Conservation (phyloP, 2,329 filamentous ascomycete genomes). For the Sporothrix sp. region DNA sequence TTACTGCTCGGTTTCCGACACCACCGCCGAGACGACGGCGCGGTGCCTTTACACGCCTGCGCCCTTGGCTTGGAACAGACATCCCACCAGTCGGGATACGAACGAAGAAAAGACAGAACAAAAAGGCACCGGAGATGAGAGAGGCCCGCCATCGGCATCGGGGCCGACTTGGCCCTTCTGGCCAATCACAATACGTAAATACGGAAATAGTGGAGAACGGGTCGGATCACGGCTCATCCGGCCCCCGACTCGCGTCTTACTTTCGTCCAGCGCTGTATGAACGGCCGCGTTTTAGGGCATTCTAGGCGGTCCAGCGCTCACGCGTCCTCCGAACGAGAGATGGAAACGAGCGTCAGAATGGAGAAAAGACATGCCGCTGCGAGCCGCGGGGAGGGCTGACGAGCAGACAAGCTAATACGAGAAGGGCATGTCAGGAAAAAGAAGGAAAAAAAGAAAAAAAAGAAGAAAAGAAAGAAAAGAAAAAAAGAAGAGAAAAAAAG, state of each 20-base stretch:
- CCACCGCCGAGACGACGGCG: no score
- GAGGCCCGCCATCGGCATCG: constrained; percentile 2
- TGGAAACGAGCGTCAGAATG: background rate
- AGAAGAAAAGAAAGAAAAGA: background rate
- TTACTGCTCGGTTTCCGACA: background rate
- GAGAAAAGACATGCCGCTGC: background rate
- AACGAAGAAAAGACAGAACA: background rate
- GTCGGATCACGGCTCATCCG: no score
- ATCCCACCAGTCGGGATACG: background rate
- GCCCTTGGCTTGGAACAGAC: background rate
- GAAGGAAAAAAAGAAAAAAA: background rate
- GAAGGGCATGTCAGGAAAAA: background rate
- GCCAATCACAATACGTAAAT: background rate
- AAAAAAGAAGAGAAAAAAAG: background rate
- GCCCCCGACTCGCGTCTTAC: no score
- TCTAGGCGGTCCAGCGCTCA: no score
- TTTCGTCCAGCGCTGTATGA: no score
- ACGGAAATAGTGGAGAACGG: no score
- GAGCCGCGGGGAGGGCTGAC: no score
- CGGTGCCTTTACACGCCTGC: no score
- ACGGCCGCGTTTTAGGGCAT: no score
- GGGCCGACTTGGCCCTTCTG: background rate
- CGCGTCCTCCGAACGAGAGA: no score
- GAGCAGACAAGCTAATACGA: background rate
- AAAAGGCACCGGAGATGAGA: background rate